These are phyloP conservation scores for Trichoderma koningii DNA, from an alignment of 2,329 filamentous ascomycete species.

Conservation along the genomic window DNA sequence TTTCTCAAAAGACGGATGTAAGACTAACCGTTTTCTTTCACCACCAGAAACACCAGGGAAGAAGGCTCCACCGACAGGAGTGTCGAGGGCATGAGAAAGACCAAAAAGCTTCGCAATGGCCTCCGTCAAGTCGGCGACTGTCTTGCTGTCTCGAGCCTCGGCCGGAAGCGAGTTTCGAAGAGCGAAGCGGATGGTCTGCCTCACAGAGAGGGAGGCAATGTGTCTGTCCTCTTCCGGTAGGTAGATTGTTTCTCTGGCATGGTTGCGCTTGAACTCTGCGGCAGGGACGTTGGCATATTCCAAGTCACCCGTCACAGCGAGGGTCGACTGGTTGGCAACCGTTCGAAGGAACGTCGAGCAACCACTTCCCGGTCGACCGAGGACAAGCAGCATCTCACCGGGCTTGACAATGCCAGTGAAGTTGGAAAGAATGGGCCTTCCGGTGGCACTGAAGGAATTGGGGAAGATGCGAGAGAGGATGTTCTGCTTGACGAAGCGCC, in stretches of 20 bases:
- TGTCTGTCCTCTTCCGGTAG: too few species aligned
- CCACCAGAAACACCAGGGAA: constrained; percentile 70
- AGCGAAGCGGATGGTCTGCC: too few species aligned
- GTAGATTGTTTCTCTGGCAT: too few species aligned
- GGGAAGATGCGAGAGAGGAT: constrained; percentile 2
- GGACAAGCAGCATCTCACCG: constrained; percentile 70
- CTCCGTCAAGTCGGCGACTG: too few species aligned
- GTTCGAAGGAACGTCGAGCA: constrained; percentile 73
- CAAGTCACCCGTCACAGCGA: constrained; percentile 49
- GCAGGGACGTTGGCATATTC: too few species aligned
- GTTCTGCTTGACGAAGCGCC: constrained; percentile 52
- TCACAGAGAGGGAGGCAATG: too few species aligned
- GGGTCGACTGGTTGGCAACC: constrained; percentile 56
- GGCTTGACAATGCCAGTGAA: constrained; percentile 55
- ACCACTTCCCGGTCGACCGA: constrained; percentile 68
- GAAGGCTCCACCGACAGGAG: constrained; percentile 68
- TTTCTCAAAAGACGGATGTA: too few species aligned
- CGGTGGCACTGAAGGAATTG: background rate
- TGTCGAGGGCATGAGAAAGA: constrained; percentile 60
- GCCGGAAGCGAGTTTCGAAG: too few species aligned
- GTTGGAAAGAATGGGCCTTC: background rate
- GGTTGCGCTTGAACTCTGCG: too few species aligned
- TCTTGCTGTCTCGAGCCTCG: too few species aligned
- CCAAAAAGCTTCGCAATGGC: too few species aligned
- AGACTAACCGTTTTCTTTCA: constrained; percentile 58